Conservation (phyloP, 192 early-diverging fungal species). For the Coemansia sp. region DNA sequence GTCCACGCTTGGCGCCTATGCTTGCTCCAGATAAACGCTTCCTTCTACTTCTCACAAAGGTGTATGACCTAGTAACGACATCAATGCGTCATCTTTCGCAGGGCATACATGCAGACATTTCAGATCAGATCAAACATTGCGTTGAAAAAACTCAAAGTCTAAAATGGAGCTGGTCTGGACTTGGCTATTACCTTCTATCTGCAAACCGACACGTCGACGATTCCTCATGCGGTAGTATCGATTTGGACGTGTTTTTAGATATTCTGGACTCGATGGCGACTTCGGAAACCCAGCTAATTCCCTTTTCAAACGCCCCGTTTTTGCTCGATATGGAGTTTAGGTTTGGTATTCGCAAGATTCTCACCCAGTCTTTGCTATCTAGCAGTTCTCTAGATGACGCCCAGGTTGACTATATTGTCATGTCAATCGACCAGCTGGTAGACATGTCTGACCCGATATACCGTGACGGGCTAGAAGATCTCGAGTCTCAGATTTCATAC, state of each 20-base stretch:
- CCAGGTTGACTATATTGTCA: conserved; percentile 61
- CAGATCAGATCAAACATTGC: conserved; percentile 4
- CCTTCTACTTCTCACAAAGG: conserved; percentile 27
- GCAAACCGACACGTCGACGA: conserved; percentile 20
- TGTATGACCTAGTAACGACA: conserved; percentile 28
- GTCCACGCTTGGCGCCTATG: conserved; percentile 13
- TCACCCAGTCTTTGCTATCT: conserved; percentile 31
- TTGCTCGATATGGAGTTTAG: conserved; percentile 82
- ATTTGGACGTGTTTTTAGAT: conserved; percentile 53
- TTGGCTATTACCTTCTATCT: conserved; percentile 9
- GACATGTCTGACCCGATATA: conserved; percentile 53
- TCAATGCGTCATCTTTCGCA: conserved; percentile 11
- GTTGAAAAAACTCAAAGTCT: conserved; percentile 24
- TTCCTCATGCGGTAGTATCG: background rate
- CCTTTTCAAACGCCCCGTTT: conserved; percentile 74
- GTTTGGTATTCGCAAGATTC: conserved; percentile 58
- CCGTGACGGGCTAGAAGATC: conserved; percentile 15
- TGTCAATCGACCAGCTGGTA: conserved; percentile 69
- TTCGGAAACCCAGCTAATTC: conserved; percentile 52
- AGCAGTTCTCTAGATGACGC: conserved; percentile 48
- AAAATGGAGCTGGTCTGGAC: conserved; percentile 51
- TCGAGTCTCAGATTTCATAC: conserved; percentile 17
- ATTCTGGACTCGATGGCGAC: conserved; percentile 65
- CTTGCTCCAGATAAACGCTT: conserved; percentile 32
- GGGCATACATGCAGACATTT: background rate